Base-by-base conservation (phyloP, 345 rosid species). In the Cochlearia excelsa region DNA sequence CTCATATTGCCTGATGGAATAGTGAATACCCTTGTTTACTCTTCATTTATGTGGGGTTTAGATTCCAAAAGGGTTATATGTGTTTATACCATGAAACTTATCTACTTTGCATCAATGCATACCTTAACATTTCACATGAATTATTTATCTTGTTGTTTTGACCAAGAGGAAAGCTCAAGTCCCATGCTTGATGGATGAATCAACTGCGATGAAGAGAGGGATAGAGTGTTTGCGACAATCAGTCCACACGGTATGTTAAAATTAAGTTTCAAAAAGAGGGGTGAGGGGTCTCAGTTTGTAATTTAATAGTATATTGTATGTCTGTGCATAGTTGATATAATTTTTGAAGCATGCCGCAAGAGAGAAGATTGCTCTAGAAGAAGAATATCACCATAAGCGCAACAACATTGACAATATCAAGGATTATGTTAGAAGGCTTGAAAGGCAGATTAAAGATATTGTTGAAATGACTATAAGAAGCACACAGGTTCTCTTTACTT, bases 101-200 rank as follows among this genome's bases (percentile, higher is more conserved):
- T 10, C 26, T 48, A 31, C 51, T 40, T 43, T 52, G 58, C 50
- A 54, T 52, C 69, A 45, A 37, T 65, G 40, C 26, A 54, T 54
- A 45, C 46, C 60, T 64, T 11, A 45, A 37, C 54, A 46, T 35
- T 27, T 9, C 54, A 9, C 46, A 11, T 54, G 27, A 35, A 35
- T 47, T 54, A n/a, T 47, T 35, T 7, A 11, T 37, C 34, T n/a
- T 46, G 46, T 27, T 47, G 38, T 53, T 29, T 64, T 82, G 42
- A 66, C 43, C 37, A 68, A 84, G 73, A 88, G 86, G 87, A 88
- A 84, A 71, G 74, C 78, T 64, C 75, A 79, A 73, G 80, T 81
- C 51, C 74, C 76, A 30, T 53, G 68, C 45, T 71, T 91, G 84
- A 61, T 84, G 81, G 79, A 79, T 58, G 79, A 72, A 59, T 81